phyloP scores from a whole-genome alignment of 2,329 filamentous ascomycete species.

The Exophiala sideris region DNA sequence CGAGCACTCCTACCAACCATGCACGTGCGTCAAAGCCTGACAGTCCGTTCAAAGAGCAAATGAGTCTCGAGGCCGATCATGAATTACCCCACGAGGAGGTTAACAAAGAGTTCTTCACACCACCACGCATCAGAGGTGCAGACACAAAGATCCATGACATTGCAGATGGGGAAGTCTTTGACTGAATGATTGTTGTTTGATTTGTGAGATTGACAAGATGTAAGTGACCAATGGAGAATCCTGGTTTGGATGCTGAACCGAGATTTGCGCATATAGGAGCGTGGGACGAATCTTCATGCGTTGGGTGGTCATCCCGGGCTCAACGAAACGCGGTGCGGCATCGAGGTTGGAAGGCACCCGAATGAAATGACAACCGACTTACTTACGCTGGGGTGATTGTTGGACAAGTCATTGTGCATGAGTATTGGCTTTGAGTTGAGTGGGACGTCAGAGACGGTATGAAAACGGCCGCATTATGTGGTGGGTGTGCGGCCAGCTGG shows the following conservation, averaged over 20 bases:
- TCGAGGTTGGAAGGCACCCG: no score
- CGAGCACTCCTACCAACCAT: neutral
- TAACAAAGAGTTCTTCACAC: conserved; percentile 10
- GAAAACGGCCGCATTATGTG: no score
- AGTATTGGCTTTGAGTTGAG: no score
- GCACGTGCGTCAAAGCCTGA: neutral
- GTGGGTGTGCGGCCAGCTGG: no score
- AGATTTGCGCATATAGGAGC: neutral
- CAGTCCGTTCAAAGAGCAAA: conserved; percentile 10
- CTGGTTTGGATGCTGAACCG: neutral
- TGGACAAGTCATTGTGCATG: no score
- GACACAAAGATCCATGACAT: neutral
- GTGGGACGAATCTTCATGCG: no score
- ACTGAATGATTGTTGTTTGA: neutral
- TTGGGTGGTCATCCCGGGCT: no score
- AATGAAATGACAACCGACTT: no score
- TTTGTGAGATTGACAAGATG: neutral
- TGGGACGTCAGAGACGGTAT: no score
- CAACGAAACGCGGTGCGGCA: no score
- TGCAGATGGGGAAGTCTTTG: neutral
- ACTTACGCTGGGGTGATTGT: no score
- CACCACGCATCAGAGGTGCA: neutral
- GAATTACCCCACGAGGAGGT: conserved; percentile 1
- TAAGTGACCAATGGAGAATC: no score
- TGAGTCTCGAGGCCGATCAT: neutral